These are phyloP conservation scores for Lonicera japonica DNA, from an alignment of 129 eudicot genomes.

Conservation along the genomic window DNA sequence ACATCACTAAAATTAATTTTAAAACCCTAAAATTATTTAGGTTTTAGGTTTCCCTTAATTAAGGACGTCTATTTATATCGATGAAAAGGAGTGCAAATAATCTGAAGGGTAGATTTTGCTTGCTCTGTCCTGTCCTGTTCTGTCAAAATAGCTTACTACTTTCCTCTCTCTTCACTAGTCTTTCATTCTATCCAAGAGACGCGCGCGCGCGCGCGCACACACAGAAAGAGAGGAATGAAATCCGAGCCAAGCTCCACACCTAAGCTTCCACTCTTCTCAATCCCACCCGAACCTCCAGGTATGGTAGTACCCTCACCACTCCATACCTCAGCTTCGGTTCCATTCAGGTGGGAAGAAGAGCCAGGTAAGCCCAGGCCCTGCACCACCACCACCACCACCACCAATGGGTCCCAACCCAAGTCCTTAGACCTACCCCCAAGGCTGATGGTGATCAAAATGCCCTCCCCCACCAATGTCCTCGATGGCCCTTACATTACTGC, in stretches of 20 bases:
- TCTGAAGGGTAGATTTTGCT: not conserved
- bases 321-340: constrained; percentile 69
- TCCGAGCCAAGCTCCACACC: constrained; percentile 27
- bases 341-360: constrained; percentile 85
- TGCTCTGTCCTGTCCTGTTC: not conserved
- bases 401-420: constrained; percentile 9
- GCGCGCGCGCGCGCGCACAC: too few species aligned
- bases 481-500: constrained; percentile 41
- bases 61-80: too few species aligned
- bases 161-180: too few species aligned
- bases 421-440: constrained; percentile 67
- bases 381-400: constrained; percentile 30
- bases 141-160: not conserved
- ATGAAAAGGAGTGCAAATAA: too few species aligned
- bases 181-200: too few species aligned
- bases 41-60: too few species aligned
- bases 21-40: too few species aligned
- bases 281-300: constrained; percentile 38
- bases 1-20: too few species aligned
- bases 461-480: constrained; percentile 75
- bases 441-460: constrained; percentile 37
- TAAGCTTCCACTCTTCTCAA: constrained; percentile 33
- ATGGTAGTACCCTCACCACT: constrained; percentile 51
- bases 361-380: constrained; percentile 87
- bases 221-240: not conserved